Base-by-base conservation (phyloP, 257 asterid genomes). In the Gentiana macrophylla region DNA sequence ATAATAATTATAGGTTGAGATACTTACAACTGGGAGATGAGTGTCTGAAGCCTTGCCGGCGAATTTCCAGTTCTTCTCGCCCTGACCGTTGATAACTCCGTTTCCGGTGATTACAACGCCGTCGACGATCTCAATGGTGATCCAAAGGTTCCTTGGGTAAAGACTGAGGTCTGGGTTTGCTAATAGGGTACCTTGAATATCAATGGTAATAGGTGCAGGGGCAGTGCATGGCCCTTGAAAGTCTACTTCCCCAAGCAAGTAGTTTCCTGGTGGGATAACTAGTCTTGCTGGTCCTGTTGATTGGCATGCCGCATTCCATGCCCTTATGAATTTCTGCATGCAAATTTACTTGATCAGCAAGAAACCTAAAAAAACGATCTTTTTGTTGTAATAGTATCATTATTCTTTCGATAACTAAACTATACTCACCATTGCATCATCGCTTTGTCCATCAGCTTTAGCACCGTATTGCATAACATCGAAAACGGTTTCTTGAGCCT, bases 381-480 rank as follows among this genome's bases (percentile, higher is more conserved):
- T 24, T 24, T 5, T 41, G 6, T 5, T 41, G 46, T 41, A 5
- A 41, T 7, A 5, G 6, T 41, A 41, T 41, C 46, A 41, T 41
- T 7, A 24, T 4, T 38, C 7, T 41, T 24, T 34, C 2, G 46
- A 43, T 57, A 9, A 8, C 38, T 6, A 34, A 7, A 4, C 4
- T n/a, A 12, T 15, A 1, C 67, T 62, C 38, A 82, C 96, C 74
- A 62, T 9, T 5, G 86, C 55, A 57, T 61, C 55, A 36, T 80
- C 80, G 1, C 67, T 60, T 3, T 5, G 12, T 49, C 81, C 84
- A 63, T 83, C 74, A 3, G 75, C 66, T 55, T 45, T 75, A 12
- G 95, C 95, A 49, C 90, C 94, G 56, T 47, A 67, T 8, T 62
- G 71, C 12, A 75, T 83, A 51, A 85, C 75, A 53, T 85, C 91